Percentiles rank a stretch among this genome's conserved stretches.
Evolutionary conservation across 129 eudicot species (phyloP).

Genomic region (Tagetes patula): DNA sequence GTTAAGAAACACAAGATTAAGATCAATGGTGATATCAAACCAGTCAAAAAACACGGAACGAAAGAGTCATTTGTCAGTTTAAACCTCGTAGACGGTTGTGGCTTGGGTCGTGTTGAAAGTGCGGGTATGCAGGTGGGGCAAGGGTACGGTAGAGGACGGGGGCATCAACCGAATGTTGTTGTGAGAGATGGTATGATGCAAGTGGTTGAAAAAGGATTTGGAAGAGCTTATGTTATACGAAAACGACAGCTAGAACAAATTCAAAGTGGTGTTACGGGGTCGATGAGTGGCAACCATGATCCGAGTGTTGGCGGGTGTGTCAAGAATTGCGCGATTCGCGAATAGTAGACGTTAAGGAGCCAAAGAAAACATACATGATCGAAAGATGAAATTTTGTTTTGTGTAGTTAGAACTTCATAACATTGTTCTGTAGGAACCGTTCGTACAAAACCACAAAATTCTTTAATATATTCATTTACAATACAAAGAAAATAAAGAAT

Average conservation of each 20-base stretch:
- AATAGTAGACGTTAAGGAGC: neutral
- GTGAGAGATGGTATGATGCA: neutral
- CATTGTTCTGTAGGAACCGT: no score
- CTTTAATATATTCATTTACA: no score
- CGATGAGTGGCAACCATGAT: neutral
- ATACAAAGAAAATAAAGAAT: no score
- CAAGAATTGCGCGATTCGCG: neutral
- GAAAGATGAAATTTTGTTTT: no score
- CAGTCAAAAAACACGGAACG: no score
- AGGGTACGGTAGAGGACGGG: constrained; percentile 3
- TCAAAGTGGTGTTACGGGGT: neutral
- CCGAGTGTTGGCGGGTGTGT: neutral
- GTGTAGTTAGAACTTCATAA: neutral
- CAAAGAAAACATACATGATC: neutral
- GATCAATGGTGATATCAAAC: no score
- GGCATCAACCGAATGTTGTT: neutral
- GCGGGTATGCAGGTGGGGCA: neutral
- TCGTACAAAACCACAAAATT: no score
- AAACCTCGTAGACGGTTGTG: no score
- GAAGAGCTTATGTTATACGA: constrained; percentile 12
- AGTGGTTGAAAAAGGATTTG: neutral
- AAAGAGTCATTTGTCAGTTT: no score
- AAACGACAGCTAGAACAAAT: neutral
- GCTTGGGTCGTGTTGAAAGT: no score
- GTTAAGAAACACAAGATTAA: no score